Base-by-base conservation (phyloP, 805 yeast species). In the Ogataea salicorniae region DNA sequence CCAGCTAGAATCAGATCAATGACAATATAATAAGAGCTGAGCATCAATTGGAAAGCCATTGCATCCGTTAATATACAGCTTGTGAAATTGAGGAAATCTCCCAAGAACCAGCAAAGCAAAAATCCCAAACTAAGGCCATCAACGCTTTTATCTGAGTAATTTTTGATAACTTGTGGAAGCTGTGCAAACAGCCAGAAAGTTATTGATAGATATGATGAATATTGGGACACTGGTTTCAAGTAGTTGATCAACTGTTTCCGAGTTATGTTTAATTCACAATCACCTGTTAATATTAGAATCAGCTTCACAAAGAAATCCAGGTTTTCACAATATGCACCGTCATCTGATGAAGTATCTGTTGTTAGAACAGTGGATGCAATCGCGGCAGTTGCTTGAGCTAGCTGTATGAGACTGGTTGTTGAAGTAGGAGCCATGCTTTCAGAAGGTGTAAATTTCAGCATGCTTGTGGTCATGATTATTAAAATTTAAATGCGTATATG, bases 141-240 rank as follows among this genome's bases (percentile, higher is more conserved):
- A 5, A 86, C 86, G 2, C 86, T 76, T 51, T 80, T 76, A 55
- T 71, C 71, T 14, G 67, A 63, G 61, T 80, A 81, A 60, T 84
- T 84, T 55, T 75, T 71, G 48, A 74, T 64, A 13, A 84, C 81
- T 59, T 84, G 92, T 1, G 91, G 91, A 16, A 81, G 58, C 62
- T 84, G 91, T 3, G 91, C 91, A 61, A 83, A 80, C 34, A 83
- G 68, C 91, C 92, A 84, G 49, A 82, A 73, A 6, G 67, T 63
- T 36, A 80, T 66, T 3, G 85, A 80, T 16, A 70, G 44, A 33
- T 61, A 62, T 2, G 69, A 72, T 1, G 68, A 44, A 23, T 57
- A 41, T 39, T 48, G 47, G 11, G 73, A 67, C 17, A 69, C 48
- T 4, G 66, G 62, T 13, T 39, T 41, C 33, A 58, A 48, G 16